Evolutionary conservation across 1,284 basidiomycete genomes (phyloP).

Genomic region (Ustilago cynodontis): DNA sequence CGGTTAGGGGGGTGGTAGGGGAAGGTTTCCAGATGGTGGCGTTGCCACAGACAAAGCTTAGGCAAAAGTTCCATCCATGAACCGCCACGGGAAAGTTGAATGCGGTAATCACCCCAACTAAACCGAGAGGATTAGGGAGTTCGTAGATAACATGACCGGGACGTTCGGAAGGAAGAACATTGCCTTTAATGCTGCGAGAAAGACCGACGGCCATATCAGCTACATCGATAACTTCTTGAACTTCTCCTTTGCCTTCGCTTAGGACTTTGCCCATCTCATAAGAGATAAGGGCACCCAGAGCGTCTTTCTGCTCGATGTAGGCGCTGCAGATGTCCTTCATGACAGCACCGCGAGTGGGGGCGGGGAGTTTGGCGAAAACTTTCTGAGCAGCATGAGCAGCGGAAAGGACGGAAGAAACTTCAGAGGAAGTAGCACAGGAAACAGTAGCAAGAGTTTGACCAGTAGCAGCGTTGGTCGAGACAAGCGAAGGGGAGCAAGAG

Average conservation of each 20-base stretch:
- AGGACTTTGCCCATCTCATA: constrained; percentile 92
- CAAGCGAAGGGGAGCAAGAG: constrained; percentile 23
- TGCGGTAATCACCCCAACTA: constrained; percentile 87
- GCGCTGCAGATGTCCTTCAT: constrained; percentile 87
- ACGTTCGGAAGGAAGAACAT: constrained; percentile 60
- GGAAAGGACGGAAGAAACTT: constrained; percentile 77
- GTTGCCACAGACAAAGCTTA: constrained; percentile 90
- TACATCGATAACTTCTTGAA: constrained; percentile 94
- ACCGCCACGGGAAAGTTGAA: constrained; percentile 92
- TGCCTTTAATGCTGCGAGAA: constrained; percentile 83
- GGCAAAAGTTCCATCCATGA: constrained; percentile 82
- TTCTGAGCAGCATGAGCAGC: constrained; percentile 80
- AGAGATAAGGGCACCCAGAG: constrained; percentile 79
- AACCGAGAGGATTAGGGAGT: constrained; percentile 88
- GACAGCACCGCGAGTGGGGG: constrained; percentile 87
- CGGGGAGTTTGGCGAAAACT: constrained; percentile 81
- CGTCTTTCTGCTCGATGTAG: constrained; percentile 82
- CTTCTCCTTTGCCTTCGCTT: constrained; percentile 91
- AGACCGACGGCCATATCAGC: constrained; percentile 85
- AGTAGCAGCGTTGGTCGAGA: constrained; percentile 60
- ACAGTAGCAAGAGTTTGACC: constrained; percentile 58
- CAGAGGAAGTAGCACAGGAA: constrained; percentile 76
- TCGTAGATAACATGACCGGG: constrained; percentile 58
- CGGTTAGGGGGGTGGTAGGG: constrained; percentile 83
- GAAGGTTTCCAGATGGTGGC: constrained; percentile 95